Base-by-base conservation (phyloP, 768 basidiomycete genomes). In the Mycena pura region DNA sequence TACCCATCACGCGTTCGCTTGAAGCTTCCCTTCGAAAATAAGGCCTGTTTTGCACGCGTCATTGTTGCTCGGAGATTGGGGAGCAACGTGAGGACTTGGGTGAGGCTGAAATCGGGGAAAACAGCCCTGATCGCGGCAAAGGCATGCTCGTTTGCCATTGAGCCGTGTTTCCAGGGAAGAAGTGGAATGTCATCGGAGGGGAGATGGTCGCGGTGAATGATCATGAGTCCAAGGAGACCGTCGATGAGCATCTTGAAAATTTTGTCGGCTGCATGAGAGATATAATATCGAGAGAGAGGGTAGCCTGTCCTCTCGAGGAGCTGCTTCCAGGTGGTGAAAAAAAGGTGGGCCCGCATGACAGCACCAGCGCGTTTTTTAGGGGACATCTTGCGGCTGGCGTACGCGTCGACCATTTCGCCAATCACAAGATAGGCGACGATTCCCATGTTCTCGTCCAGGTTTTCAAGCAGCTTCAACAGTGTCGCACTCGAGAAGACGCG, bases 401-500 rank as follows among this genome's bases (percentile, higher is more conserved):
- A 58, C 5, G 57, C 57, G 34, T 58, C 45, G 32, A 58, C 47
- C 3, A 58, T 6, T 24, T 58, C 45, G 17, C 57, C 57, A 25
- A 58, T 38, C 9, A 48, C 39, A 29, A 58, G 50, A 8, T 25
- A 5, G 7, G 34, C 36, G 25, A 47, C 46, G 15, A 38, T 36
- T 3, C 57, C 57, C 57, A 58, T 48, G 39, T 58, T 48, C 13
- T 49, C 57, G 7, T 13, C 38, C 3, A 17, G 8, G 17, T 54
- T 25, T 3, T 54, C 36, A 4, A 25, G 2, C 4, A 45, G 32
- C 2, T 15, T 10, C 3, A 14, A 22, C 21, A 58, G 39, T 24
- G 57, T 49, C 2, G 45, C 29, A 5, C 17, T 34, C 13, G 57
- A 58, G 15, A 49, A 48, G 2, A 58, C 28, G 5, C 57, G 57